Conservation (phyloP, 148 eudicot genomes). For the Silene uniflora region DNA sequence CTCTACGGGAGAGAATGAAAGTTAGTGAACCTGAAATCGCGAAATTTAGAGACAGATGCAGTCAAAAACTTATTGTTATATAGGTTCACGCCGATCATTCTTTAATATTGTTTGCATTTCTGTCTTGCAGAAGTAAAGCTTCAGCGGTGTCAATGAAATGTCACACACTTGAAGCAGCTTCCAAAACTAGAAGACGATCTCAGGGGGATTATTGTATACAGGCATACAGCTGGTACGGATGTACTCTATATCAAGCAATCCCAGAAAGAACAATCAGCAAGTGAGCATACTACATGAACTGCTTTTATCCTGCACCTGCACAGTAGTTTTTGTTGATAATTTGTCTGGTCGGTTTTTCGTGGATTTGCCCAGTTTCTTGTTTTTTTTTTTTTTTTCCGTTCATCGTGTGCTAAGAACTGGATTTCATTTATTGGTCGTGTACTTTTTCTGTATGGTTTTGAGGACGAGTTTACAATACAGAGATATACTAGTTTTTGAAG, state of each 20-base stretch:
- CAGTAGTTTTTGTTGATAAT: conserved; percentile 22
- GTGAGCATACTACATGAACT: conserved; percentile 22
- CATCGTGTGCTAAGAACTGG: conserved; percentile 14
- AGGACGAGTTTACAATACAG: conserved; percentile 1
- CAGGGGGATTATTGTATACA: conserved; percentile 15
- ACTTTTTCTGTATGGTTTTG: conserved; percentile 3
- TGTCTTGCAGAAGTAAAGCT: conserved; percentile 16
- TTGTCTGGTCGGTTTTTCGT: background rate
- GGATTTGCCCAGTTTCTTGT: background rate
- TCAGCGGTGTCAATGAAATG: background rate
- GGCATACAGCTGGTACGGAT: conserved; percentile 13
- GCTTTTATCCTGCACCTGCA: conserved; percentile 17
- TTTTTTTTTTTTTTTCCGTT: background rate
- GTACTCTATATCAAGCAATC: conserved; percentile 4
- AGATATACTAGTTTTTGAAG: conserved; percentile 8
- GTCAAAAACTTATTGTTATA: background rate
- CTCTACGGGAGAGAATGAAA: background rate
- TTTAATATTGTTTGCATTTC: conserved; percentile 4
- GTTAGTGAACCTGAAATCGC: background rate
- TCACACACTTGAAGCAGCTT: conserved; percentile 11
- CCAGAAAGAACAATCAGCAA: conserved; percentile 20
- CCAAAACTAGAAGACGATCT: conserved; percentile 11
- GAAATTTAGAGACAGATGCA: background rate
- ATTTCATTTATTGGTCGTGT: conserved; percentile 6
- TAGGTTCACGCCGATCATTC: background rate